phyloP scores from a whole-genome alignment of 768 basidiomycete genomes.

The Serendipita sp. region DNA sequence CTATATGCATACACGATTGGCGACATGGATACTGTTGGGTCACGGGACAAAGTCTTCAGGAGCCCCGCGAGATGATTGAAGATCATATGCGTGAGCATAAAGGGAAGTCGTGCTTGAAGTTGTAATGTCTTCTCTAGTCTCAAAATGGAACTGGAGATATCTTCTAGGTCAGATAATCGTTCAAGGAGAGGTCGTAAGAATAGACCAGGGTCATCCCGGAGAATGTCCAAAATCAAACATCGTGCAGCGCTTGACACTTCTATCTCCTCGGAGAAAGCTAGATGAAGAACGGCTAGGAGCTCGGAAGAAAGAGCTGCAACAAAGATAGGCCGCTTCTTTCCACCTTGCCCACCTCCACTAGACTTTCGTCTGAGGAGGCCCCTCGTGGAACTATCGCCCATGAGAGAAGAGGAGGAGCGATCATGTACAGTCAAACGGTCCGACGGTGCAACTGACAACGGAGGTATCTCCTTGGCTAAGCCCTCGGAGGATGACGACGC shows the following conservation, averaged over 20 bases:
- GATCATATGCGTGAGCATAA: constrained; percentile 44
- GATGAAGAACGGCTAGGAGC: constrained; percentile 35
- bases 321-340: constrained; percentile 49
- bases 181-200: constrained; percentile 48
- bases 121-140: constrained; percentile 43
- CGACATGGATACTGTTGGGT: neutral
- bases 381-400: constrained; percentile 13
- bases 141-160: constrained; percentile 31
- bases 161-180: constrained; percentile 33
- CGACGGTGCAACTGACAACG: constrained; percentile 40
- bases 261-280: constrained; percentile 39
- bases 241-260: constrained; percentile 41
- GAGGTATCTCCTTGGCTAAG: constrained; percentile 42
- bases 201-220: constrained; percentile 61
- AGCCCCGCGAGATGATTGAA: constrained; percentile 60
- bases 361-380: constrained; percentile 39
- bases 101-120: constrained; percentile 39
- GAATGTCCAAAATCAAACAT: constrained; percentile 40
- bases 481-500: constrained; percentile 37
- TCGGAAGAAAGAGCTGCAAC: constrained; percentile 41
- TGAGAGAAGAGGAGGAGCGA: constrained; percentile 15
- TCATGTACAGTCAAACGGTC: constrained; percentile 26
- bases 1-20: constrained; percentile 33
- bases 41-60: constrained; percentile 26
- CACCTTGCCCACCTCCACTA: constrained; percentile 22